Base-by-base conservation (phyloP, 345 rosid genomes). In the Populus pruinosa region DNA sequence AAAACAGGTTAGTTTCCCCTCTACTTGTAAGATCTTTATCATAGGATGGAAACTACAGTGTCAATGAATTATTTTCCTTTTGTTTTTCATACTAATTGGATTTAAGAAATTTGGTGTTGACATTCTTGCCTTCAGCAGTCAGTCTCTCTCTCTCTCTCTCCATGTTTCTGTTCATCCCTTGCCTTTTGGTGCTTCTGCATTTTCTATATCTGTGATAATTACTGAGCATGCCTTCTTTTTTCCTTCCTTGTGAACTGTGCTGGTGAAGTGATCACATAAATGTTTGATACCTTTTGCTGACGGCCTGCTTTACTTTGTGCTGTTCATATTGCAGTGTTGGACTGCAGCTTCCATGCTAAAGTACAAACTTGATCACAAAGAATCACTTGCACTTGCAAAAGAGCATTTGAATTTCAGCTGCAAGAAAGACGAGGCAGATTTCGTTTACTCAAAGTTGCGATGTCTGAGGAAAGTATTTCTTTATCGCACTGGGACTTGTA, bases 321-420 rank as follows among this genome's bases (percentile, higher is more conserved):
- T 79, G 39, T 53, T 53, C 64, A 66, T 56, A 80, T 85, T 83
- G 77, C 86, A 96, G 99, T 90, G 91, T 82, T 92, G 99, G 98
- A 91, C 82, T 75, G 91, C 94, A 78, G 93, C 92, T 73, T 88
- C 91, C 80, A 75, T 91, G 87, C 78, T 82, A 83, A 89, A 88
- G 89, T 81, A 87, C 77, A 90, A 90, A 83, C 81, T 90, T 76
- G 79, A 83, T 82, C 90, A 78, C 82, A 87, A 81, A 81, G 91
- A 87, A 82, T 91, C 97, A 25, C 81, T 96, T 82, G 89, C 71
- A 53, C 89, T 85, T 73, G 97, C 94, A 47, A 89, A 86, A 84
- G 78, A 85, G 79, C 89, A 83, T 82, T 81, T 96, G 69, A 84
- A 86, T 70, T 92, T 89, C 76, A 41, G 64, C 56, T 96, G 98